Percentiles rank a stretch among this genome's conserved stretches.
Evolutionary conservation across 352 stramenopile species (phyloP).

Genomic region (Phytophthora pluvialis): DNA sequence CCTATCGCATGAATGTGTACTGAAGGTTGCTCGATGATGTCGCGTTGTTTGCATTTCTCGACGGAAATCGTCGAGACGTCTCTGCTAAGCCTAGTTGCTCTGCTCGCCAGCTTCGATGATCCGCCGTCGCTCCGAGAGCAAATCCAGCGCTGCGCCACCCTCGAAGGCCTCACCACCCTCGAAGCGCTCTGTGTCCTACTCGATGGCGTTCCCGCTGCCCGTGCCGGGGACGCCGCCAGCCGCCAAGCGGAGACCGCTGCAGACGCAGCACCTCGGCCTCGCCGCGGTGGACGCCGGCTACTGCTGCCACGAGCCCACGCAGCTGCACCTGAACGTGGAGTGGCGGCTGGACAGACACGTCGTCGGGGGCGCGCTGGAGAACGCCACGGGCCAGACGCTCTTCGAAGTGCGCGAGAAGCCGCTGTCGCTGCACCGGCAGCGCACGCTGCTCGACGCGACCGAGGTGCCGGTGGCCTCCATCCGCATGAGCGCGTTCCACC

Average conservation of each 20-base stretch:
- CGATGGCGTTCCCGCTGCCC: slow-evolving; percentile 19
- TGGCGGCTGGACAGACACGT: slow-evolving; percentile 36
- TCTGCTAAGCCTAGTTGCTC: neutral
- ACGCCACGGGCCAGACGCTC: slow-evolving; percentile 38
- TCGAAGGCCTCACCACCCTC: slow-evolving; percentile 1
- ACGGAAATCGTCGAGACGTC: too few species aligned
- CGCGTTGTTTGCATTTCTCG: too few species aligned
- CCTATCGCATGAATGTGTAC: neutral
- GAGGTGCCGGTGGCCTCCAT: slow-evolving; percentile 42
- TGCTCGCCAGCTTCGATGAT: slow-evolving; percentile 5
- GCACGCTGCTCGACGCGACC: slow-evolving; percentile 34
- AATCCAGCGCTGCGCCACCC: neutral
- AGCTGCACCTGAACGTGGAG: slow-evolving; percentile 40
- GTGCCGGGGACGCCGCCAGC: slow-evolving; percentile 8
- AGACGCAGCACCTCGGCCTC: slow-evolving; percentile 41
- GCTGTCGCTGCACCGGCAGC: slow-evolving; percentile 45
- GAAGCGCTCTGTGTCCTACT: slow-evolving; percentile 18
- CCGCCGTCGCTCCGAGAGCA: slow-evolving; percentile 5
- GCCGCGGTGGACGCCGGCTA: slow-evolving; percentile 42
- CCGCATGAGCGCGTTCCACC: slow-evolving; percentile 39
- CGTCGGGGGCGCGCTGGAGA: slow-evolving; percentile 33
- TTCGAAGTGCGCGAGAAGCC: slow-evolving; percentile 40
- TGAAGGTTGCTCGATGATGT: slow-evolving; percentile 11
- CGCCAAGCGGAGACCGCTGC: slow-evolving; percentile 28
- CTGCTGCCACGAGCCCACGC: slow-evolving; percentile 42